Evolutionary conservation across 2,329 filamentous ascomycete species (phyloP).

Genomic region (Colletotrichum sp.): DNA sequence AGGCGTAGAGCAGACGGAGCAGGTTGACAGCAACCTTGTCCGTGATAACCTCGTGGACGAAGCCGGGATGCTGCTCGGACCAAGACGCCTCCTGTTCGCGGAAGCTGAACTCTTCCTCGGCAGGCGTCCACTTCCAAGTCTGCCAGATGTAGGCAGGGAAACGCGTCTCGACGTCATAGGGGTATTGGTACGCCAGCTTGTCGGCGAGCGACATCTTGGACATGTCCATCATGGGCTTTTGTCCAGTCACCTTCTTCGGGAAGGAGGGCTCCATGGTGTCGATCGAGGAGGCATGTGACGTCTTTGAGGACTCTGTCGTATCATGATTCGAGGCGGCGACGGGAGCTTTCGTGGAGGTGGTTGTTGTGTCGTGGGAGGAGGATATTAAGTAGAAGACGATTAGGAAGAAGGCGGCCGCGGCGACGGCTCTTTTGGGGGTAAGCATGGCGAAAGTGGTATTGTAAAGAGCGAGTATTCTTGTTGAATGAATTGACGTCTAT

Average conservation of each 20-base stretch:
- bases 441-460: slow-evolving; percentile 62
- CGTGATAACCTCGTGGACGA: slow-evolving; percentile 97
- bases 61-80: slow-evolving; percentile 85
- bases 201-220: slow-evolving; percentile 74
- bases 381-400: slow-evolving; percentile 74
- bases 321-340: slow-evolving; percentile 24
- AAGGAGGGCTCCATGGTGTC: slow-evolving; percentile 1
- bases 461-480: neutral
- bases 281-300: neutral
- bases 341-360: slow-evolving; percentile 24
- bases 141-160: slow-evolving; percentile 99
- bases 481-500: neutral
- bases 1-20: slow-evolving; percentile 84
- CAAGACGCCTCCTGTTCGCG: slow-evolving; percentile 88
- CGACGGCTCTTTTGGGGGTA: slow-evolving; percentile 77
- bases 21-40: slow-evolving; percentile 84
- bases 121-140: slow-evolving; percentile 91
- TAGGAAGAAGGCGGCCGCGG: slow-evolving; percentile 73
- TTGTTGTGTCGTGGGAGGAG: slow-evolving; percentile 54
- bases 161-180: slow-evolving; percentile 85
- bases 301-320: slow-evolving; percentile 1
- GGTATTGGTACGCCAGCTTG: slow-evolving; percentile 92
- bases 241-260: slow-evolving; percentile 44
- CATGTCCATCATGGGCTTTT: slow-evolving; percentile 73
- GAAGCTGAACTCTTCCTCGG: slow-evolving; percentile 79